Evolutionary conservation across 495 filamentous ascomycete genomes (phyloP), one percentile per base, ranked within the genome.

Genomic region (Penicillium riverlandense): DNA sequence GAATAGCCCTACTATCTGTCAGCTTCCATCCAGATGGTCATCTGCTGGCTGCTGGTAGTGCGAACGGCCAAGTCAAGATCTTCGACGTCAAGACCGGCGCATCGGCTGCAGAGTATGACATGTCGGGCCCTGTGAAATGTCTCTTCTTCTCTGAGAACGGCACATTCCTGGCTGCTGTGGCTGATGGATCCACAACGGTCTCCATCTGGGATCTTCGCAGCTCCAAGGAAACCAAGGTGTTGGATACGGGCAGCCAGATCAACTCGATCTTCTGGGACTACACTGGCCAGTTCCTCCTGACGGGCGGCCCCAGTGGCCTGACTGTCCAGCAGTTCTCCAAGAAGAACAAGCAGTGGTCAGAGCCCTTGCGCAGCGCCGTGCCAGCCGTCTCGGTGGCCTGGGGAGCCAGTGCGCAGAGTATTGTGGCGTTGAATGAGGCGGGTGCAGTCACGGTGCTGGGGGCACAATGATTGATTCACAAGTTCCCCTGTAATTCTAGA

Each of bases 11-110:
- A 14, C 82, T 86, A 7, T 76, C 84, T 37, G 85, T 82, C 44
- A 76, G 82, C 35, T 96, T 97, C 74, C 92, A 98, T 63, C 92
- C 94, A 7, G 92, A 98, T 64, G 92, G 92, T 29, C 86, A 95
- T 53, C 75, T 98, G n/a, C 78, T 97, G 52, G 90, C 86, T 11
- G 82, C 85, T 29, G 92, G 92, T 48, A 83, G 82, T 11, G 67
- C 71, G 15, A 75, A 83, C 37, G 86, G 85, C 22, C 78, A 86
- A 35, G 86, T 96, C 65, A 85, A 88, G 50, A 72, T 97, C 42
- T 97, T 86, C 62, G 83, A 95, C 54, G 79, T 88, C 38, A 88
- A 84, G 58, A 81, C 78, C 3, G 82, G 85, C 9, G 65, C 76
- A 40, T 73, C 75, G 49, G 87, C 84, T 12, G 86, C 86, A 11